Base-by-base conservation (phyloP, 805 yeast genomes). In the Yarrowia porcina region DNA sequence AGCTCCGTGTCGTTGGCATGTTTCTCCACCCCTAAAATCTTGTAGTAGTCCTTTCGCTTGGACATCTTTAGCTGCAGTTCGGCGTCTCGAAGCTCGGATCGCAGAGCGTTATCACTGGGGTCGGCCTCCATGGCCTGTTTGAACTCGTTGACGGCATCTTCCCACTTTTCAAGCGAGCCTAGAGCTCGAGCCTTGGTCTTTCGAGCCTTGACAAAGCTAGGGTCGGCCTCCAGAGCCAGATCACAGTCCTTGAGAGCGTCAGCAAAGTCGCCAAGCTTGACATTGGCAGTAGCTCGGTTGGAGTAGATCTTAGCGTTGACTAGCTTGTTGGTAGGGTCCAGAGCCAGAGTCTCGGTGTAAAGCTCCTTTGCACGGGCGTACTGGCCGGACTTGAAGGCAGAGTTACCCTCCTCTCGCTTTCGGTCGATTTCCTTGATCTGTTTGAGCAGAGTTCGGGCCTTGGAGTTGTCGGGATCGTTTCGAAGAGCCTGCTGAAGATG, bases 221-320 rank as follows among this genome's bases (percentile, higher is more conserved):
- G 79, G 70, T 93, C 94, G 9, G 86, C 70, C 50, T 79, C 81
- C 44, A 93, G 77, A 0, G 97, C 86, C 23, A 75, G 76, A 42
- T 85, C 84, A 70, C 96, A 85, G 74, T 93, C 97, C 15, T 73
- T 76, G 3, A 92, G 79, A 0, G 97, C 96, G 64, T 82, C 82
- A 4, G 93, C 96, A 72, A 86, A 87, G 67, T 83, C 83, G 69
- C 90, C 96, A 57, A 88, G 73, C 70, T 88, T 86, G 69, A 90
- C 80, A 67, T 90, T 86, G 0, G 89, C 96, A 64, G 92, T 91
- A 0, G 98, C 97, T 66, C 97, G 80, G 74, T 93, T 93, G 10
- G 97, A 86, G 71, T 79, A 90, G 66, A 87, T 84, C 64, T 69
- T 71, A 52, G 75, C 63, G 63, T 70, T 73, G 15, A 68, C 68